These are phyloP conservation scores for Mastigamoeba balamuthi DNA, from an alignment of 78 protist genomes.

Conservation along the genomic window DNA sequence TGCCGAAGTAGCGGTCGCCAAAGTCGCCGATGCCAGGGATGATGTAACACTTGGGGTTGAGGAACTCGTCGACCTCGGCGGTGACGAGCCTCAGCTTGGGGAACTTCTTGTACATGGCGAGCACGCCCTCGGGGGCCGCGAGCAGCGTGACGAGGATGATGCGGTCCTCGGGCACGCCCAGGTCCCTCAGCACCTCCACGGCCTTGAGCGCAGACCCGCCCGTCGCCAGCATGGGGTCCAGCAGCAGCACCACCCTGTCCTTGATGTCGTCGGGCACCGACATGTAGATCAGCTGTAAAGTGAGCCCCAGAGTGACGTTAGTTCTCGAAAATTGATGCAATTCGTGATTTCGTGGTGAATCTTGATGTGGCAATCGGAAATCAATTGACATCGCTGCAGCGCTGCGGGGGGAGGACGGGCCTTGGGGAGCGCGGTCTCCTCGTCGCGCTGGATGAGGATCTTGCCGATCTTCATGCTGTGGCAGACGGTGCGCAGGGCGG, in stretches of 20 bases:
- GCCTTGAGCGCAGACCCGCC: conserved; percentile 57
- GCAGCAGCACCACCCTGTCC: conserved; percentile 35
- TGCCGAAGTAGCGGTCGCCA: conserved; percentile 51
- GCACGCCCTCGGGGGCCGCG: conserved; percentile 58
- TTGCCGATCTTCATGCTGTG: conserved; percentile 71
- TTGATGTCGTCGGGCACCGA: conserved; percentile 48
- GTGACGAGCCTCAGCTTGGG: conserved; percentile 46
- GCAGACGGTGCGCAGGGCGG: conserved; percentile 59
- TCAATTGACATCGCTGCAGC: not conserved
- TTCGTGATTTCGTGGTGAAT: not conserved
- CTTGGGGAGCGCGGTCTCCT: conserved; percentile 67
- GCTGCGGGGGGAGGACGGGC: not conserved
- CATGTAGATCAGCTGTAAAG: conserved; percentile 26
- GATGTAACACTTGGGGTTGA: conserved; percentile 50
- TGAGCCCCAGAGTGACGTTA: not conserved
- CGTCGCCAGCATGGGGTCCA: conserved; percentile 71
- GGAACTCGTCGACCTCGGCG: conserved; percentile 30
- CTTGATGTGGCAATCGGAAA: not conserved
- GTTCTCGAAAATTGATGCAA: not conserved
- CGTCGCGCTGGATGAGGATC: conserved; percentile 77
- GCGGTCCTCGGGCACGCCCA: conserved; percentile 38
- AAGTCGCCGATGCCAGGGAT: conserved; percentile 63
- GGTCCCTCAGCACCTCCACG: conserved; percentile 34
- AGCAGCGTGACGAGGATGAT: conserved; percentile 53
- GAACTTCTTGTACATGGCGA: conserved; percentile 3